Base-by-base conservation (phyloP, 768 basidiomycete genomes). In the Phlebiopsis flavidoalba region DNA sequence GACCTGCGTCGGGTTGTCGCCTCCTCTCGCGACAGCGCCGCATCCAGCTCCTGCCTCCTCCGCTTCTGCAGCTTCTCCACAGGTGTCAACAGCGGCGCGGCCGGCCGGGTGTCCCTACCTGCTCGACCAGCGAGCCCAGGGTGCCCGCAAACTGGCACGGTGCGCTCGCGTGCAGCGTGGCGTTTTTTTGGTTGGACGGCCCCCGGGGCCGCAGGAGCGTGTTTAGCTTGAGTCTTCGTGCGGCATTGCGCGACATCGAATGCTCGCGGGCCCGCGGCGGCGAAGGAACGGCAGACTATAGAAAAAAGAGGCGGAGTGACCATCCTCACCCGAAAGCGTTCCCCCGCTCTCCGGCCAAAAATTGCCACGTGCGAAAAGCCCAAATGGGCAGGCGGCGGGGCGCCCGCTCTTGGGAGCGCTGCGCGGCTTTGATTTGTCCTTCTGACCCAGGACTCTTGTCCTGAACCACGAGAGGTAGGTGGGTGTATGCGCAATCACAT, bases 1-100 rank as follows among this genome's bases (percentile, higher is more conserved):
- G 21, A 89, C 77, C n/a, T 76, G 75, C 14, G 80, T 76, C 3
- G 82, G 79, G 64, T 65, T 58, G n/a, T n/a, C 8, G 61, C 11
- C n/a, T 57, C 45, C 4, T 48, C 57, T 51, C 14, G 43, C 35
- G 43, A 48, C 3, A 52, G 61, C 17, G 49, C 43, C 22, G 53
- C 53, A n/a, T 64, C 60, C 48, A 64, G 58, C 43, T 53, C 59
- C 22, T 66, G 0, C 17, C 64, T 54, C 35, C 65, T 62, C 31
- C 60, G 62, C 14, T 54, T 50, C 53, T 63, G 64, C 12, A 61
- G 11, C 37, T 21, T 48, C 57, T 52, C 49, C 26, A 36, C 40
- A 6, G 50, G 49, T 0, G 4, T 45, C 35, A 12, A 3, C 40
- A 3, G 40, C 40, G 40, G 8, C 6, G 19, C 19, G 6, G 12